A percentile compares a stretch with the other conserved stretches of the same genome.
Evolutionary conservation across 495 filamentous ascomycete genomes (phyloP).

Genomic region (Cercophora newfieldiana): DNA sequence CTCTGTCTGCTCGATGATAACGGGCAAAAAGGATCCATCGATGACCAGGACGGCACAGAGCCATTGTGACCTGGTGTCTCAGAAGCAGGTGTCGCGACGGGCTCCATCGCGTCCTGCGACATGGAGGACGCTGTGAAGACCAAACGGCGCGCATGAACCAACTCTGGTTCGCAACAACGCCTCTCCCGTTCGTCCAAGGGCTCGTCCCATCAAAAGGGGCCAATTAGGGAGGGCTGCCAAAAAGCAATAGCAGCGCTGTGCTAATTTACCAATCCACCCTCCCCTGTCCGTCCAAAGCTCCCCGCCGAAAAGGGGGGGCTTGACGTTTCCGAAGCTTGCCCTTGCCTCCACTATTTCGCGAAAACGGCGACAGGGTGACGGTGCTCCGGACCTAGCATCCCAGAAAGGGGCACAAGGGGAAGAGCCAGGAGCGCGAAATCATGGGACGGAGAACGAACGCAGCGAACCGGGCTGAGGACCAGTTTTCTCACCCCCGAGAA

Average conservation of each 20-base stretch:
- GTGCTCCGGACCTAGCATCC: not conserved
- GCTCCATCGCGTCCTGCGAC: slow-evolving; percentile 22
- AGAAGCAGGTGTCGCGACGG: slow-evolving; percentile 15
- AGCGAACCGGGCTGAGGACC: not conserved
- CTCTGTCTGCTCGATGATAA: not conserved
- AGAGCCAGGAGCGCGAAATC: not conserved
- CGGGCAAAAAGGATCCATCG: not conserved
- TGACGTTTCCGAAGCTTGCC: slow-evolving; percentile 15
- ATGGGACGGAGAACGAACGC: not conserved
- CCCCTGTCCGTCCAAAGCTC: slow-evolving; percentile 1
- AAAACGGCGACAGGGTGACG: not conserved
- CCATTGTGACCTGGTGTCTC: slow-evolving; percentile 23
- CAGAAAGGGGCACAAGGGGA: not conserved
- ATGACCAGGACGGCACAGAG: not conserved
- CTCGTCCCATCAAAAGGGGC: not conserved
- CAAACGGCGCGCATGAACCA: slow-evolving; percentile 20
- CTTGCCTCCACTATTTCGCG: not conserved
- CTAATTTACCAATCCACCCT: slow-evolving; percentile 24
- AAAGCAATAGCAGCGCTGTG: slow-evolving; percentile 23
- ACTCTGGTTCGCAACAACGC: not conserved
- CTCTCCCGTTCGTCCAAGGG: slow-evolving; percentile 10
- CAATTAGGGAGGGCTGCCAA: not conserved
- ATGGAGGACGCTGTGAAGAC: slow-evolving; percentile 1
- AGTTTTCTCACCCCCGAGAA: not conserved
- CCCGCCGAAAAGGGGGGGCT: slow-evolving; percentile 17